Base-by-base conservation (phyloP, 1,284 basidiomycete genomes). In the Cutaneotrichosporon mucoides region DNA sequence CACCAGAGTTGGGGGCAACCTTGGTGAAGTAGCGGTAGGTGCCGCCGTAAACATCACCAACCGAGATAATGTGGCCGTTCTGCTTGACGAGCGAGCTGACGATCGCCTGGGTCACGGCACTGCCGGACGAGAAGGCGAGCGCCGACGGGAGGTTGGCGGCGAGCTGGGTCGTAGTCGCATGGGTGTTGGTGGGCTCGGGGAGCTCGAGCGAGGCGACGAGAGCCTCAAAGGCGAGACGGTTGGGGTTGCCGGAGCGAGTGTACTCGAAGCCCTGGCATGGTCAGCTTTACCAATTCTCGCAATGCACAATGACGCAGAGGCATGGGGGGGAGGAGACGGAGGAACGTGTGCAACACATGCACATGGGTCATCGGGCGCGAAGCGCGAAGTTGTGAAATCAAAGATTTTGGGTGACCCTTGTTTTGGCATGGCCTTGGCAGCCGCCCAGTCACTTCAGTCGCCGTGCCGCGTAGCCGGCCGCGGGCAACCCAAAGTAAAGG, bases 31-130 rank as follows among this genome's bases (percentile, higher is more conserved):
- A 95, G 33, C 90, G 83, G 78, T 88, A 89, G 0, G 93, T 97
- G 2, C 94, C 94, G 10, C 93, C 94, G 69, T 97, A 97, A 6
- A 92, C 89, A 71, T 92, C 90, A 73, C 91, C 92, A 7, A 95
- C 88, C 64, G 88, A 87, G 66, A 98, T 75, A 43, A 97, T 81
- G 77, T 97, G 94, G 0, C 89, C 86, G 50, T 84, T 83, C 16
- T 56, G 16, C 33, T 54, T 54, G 43, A 61, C 59, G 0, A 67
- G 69, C 34, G 69, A 68, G 84, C 60, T 68, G 16, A 67, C 64
- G 12, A 96, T 82, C 0, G 90, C 91, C 0, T 91, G 88, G 0
- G 92, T 96, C 0, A 90, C 87, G 0, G 94, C 86, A 0, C 87
- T 90, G 0, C 95, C 95, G 0, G 88, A 91, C 0, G 90, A 80